A percentile compares a stretch with the other conserved stretches of the same genome.
These are phyloP conservation scores for Monilinia fructicola DNA, from an alignment of 2,329 filamentous ascomycete species.

Conservation along the genomic window DNA sequence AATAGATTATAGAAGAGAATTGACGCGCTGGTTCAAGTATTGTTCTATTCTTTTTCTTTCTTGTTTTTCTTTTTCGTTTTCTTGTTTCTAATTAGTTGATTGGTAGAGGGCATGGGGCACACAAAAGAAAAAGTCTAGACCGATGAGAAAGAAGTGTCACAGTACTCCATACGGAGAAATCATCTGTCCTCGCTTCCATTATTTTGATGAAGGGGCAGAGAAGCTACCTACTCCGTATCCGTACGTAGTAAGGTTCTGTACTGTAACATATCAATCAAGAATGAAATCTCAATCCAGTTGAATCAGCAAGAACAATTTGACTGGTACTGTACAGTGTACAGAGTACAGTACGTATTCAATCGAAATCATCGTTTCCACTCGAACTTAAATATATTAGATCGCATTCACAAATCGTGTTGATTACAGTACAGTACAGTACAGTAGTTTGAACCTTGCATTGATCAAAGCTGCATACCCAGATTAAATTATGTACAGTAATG, in stretches of 20 bases:
- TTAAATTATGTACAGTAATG: background rate
- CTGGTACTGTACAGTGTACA: too few species aligned
- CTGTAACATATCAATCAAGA: background rate
- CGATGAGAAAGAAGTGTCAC: background rate
- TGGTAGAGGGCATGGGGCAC: background rate
- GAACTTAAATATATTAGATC: background rate
- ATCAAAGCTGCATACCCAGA: background rate
- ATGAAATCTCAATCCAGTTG: background rate
- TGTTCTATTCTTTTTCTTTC: background rate
- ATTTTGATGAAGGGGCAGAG: background rate
- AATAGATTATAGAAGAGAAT: background rate
- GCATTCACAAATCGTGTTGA: background rate
- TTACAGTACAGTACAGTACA: too few species aligned
- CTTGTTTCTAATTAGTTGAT: background rate
- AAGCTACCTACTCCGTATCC: background rate
- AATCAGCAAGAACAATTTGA: too few species aligned
- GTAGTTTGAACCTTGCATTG: too few species aligned
- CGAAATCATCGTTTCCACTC: background rate
- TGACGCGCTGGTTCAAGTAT: conserved; percentile 17
- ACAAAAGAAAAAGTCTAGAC: background rate
- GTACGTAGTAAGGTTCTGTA: too few species aligned
- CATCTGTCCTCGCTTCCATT: background rate
- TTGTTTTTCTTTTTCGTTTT: too few species aligned
- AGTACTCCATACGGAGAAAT: too few species aligned
- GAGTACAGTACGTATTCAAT: background rate